Conservation (phyloP, 2,329 filamentous ascomycete genomes). For the Fusarium setosum region DNA sequence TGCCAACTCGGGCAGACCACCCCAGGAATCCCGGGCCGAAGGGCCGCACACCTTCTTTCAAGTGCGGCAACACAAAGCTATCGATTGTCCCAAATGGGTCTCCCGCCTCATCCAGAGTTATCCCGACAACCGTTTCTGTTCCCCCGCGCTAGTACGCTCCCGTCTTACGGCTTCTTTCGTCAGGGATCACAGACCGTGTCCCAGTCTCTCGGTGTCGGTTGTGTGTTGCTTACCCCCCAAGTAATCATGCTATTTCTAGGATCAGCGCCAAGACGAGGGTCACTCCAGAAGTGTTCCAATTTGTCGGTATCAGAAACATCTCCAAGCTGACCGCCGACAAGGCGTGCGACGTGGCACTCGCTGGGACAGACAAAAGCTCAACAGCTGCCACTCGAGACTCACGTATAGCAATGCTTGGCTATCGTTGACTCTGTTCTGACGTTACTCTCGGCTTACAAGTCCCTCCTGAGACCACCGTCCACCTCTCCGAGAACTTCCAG, state of each 20-base stretch:
- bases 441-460: not conserved
- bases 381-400: not conserved
- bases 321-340: slow-evolving; percentile 1
- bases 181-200: not conserved
- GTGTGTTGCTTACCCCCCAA: not conserved
- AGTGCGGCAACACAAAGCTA: not conserved
- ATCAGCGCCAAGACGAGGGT: not conserved
- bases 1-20: slow-evolving; percentile 33
- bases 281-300: not conserved
- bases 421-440: too few species aligned
- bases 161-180: too few species aligned
- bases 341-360: slow-evolving; percentile 7
- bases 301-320: not conserved
- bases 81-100: too few species aligned
- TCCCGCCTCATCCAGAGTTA: not conserved
- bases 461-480: not conserved
- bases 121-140: slow-evolving; percentile 4
- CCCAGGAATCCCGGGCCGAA: slow-evolving; percentile 38
- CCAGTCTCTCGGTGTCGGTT: not conserved
- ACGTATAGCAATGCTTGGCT: too few species aligned
- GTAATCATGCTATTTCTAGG: not conserved
- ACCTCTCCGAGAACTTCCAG: not conserved
- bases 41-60: slow-evolving; percentile 31
- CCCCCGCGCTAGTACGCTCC: too few species aligned
- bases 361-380: not conserved